phyloP scores from a whole-genome alignment of 805 yeast species.

The Cephaloascus fragrans region DNA sequence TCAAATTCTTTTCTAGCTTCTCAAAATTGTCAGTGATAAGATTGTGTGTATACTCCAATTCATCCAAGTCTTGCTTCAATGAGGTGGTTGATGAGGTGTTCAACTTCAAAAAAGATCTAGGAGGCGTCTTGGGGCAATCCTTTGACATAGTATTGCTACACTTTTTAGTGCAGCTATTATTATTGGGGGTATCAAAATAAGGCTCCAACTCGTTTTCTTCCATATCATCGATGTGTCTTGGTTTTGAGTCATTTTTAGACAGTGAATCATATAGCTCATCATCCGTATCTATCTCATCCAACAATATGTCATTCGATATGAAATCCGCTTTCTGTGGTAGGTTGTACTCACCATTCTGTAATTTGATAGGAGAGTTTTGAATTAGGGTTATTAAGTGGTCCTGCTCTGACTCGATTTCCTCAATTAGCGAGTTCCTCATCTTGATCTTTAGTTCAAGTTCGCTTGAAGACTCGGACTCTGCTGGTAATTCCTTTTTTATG shows the following conservation, averaged over 20 bases:
- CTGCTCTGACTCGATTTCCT: not conserved
- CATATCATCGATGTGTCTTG: not conserved
- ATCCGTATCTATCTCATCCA: not conserved
- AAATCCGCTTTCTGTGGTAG: not conserved
- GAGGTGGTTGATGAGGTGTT: not conserved
- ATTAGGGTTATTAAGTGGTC: not conserved
- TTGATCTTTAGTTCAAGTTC: no score
- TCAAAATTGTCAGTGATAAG: not conserved
- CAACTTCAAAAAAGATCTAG: not conserved
- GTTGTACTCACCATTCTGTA: not conserved
- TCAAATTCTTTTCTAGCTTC: not conserved
- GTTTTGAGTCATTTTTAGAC: not conserved
- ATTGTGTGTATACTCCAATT: not conserved
- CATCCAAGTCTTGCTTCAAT: not conserved
- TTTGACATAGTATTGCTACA: no score
- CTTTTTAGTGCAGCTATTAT: no score
- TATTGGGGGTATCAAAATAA: no score
- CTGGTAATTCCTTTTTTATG: not conserved
- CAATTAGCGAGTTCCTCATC: not conserved
- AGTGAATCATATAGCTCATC: no score
- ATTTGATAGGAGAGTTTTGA: not conserved
- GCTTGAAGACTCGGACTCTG: no score
- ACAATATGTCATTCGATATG: not conserved
- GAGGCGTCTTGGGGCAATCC: not conserved
- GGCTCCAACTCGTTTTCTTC: not conserved